These are phyloP conservation scores for Aspergillus arachidicola DNA, from an alignment of 2,329 filamentous ascomycete genomes.

Conservation along the genomic window DNA sequence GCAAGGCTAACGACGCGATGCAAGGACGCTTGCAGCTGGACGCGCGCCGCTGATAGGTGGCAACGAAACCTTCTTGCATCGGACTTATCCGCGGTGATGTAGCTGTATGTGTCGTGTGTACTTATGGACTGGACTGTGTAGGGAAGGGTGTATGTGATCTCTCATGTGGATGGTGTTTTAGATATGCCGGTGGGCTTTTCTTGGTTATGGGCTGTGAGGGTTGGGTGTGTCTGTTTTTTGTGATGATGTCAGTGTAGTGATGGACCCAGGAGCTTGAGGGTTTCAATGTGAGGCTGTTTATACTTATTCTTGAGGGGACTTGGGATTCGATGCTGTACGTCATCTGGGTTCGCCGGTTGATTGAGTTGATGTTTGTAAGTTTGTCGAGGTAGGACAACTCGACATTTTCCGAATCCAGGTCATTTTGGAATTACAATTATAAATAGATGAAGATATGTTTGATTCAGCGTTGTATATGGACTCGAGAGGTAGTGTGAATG, in stretches of 20 bases:
- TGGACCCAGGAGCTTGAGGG: no score
- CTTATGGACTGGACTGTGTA: background rate
- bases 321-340: background rate
- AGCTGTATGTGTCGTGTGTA: background rate
- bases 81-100: conserved; percentile 1
- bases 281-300: background rate
- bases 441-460: background rate
- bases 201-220: background rate
- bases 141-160: background rate
- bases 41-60: conserved; percentile 4
- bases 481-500: no score
- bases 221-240: background rate
- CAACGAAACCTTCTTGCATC: background rate
- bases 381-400: background rate
- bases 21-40: conserved; percentile 8
- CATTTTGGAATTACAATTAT: background rate
- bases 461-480: no score
- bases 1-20: conserved; percentile 5
- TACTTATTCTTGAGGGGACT: background rate
- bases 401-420: background rate
- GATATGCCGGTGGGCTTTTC: background rate
- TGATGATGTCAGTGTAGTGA: background rate
- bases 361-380: background rate
- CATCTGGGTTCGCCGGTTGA: background rate
- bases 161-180: background rate